phyloP scores from a whole-genome alignment of 1,284 basidiomycete species.

The Vanrija sp. region DNA sequence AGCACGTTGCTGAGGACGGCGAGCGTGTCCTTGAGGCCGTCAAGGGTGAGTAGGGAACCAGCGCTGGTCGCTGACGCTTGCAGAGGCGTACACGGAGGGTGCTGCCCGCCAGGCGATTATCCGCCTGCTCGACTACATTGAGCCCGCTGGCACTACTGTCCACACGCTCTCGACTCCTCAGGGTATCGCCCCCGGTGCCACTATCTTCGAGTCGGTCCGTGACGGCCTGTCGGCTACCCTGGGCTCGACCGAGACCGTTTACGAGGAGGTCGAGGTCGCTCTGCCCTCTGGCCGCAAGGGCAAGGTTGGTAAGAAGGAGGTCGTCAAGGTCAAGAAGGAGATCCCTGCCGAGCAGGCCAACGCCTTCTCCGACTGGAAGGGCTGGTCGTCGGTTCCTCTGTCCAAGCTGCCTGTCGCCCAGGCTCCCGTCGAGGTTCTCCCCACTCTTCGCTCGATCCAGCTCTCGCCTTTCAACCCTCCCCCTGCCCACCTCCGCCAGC shows the following conservation, averaged over 20 bases:
- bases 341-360: conserved; percentile 33
- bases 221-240: conserved; percentile 42
- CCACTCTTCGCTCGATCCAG: conserved; percentile 51
- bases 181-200: conserved; percentile 51
- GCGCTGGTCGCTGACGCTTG: background rate
- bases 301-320: conserved; percentile 37
- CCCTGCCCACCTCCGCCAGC: conserved; percentile 54
- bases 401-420: conserved; percentile 45
- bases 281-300: conserved; percentile 30
- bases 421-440: conserved; percentile 36
- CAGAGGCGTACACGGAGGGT: conserved; percentile 54
- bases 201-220: conserved; percentile 53
- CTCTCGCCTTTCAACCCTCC: conserved; percentile 59
- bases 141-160: conserved; percentile 47
- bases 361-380: conserved; percentile 50
- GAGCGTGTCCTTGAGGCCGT: conserved; percentile 46
- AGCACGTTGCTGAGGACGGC: conserved; percentile 29
- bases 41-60: conserved; percentile 29
- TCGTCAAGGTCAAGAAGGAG: conserved; percentile 38
- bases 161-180: conserved; percentile 47
- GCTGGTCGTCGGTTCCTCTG: conserved; percentile 30
- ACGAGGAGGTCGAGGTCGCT: conserved; percentile 36
- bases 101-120: conserved; percentile 53
- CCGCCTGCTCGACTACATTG: conserved; percentile 52
- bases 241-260: conserved; percentile 20